Conservation (phyloP, 306 rosid species). For the Lagenaria siceraria region DNA sequence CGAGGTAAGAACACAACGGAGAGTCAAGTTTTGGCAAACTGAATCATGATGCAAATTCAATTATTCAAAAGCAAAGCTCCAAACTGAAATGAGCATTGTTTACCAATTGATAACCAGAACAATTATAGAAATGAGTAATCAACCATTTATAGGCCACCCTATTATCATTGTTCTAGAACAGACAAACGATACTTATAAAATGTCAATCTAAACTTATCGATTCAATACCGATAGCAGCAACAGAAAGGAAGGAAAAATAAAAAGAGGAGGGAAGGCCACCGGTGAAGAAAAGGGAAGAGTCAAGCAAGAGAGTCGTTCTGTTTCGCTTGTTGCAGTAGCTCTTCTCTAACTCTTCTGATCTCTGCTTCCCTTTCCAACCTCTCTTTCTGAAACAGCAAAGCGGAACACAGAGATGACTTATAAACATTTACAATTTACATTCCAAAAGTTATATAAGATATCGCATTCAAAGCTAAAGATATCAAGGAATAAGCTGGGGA, state of each 20-base stretch:
- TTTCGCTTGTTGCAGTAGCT: conserved; percentile 49
- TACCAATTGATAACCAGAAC: not conserved
- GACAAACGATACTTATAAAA: not conserved
- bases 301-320: conserved; percentile 43
- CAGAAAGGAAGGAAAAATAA: not conserved
- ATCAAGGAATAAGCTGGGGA: not conserved
- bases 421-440: not conserved
- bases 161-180: not conserved
- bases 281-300: conserved; percentile 5
- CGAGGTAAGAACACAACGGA: not conserved
- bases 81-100: not conserved
- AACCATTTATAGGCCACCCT: not conserved
- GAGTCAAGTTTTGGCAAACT: not conserved
- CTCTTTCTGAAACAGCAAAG: conserved; percentile 40
- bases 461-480: not conserved
- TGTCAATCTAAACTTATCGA: not conserved
- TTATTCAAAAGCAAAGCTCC: conserved; percentile 1
- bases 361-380: conserved; percentile 73
- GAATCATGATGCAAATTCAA: not conserved
- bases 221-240: not conserved
- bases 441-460: not conserved
- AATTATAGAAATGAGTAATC: not conserved
- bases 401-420: not conserved
- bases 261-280: conserved; percentile 13
- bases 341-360: conserved; percentile 73